Evolutionary conservation across 169 alveolate genomes (phyloP).

Genomic region (Toxoplasma gondii): DNA sequence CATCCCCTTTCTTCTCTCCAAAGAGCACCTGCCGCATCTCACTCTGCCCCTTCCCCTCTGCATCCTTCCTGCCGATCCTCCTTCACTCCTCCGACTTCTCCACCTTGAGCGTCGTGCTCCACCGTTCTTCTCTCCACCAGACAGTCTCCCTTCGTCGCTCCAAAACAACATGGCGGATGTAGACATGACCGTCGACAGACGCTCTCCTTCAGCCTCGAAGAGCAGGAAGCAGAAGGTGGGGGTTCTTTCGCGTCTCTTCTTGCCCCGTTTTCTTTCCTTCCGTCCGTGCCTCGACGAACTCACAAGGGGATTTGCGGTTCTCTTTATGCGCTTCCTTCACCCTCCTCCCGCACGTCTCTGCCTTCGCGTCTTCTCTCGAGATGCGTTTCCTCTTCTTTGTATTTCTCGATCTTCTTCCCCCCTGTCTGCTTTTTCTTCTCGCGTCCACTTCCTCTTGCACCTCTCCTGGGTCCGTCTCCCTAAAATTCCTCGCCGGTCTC

Average conservation of each 20-base stretch:
- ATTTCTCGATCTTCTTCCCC: not conserved
- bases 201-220: constrained; percentile 56
- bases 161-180: constrained; percentile 38
- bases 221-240: constrained; percentile 57
- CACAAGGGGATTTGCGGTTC: no score
- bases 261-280: not conserved
- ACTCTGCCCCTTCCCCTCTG: not conserved
- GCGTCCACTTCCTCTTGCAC: not conserved
- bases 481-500: not conserved
- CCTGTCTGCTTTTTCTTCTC: not conserved
- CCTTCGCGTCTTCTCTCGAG: not conserved
- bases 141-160: not conserved
- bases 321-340: not conserved
- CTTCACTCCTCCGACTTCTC: not conserved
- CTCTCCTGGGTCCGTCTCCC: not conserved
- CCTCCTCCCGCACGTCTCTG: not conserved
- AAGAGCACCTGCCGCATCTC: not conserved
- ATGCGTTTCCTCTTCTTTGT: not conserved
- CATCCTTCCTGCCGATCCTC: not conserved
- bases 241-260: not conserved
- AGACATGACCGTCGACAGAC: constrained; percentile 50
- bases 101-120: not conserved
- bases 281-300: no score
- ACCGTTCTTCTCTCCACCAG: not conserved
- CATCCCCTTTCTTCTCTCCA: not conserved